A percentile compares a stretch with the other conserved stretches of the same genome.
phyloP scores from a whole-genome alignment of 164 flowering plant species.

The Piper betle region DNA sequence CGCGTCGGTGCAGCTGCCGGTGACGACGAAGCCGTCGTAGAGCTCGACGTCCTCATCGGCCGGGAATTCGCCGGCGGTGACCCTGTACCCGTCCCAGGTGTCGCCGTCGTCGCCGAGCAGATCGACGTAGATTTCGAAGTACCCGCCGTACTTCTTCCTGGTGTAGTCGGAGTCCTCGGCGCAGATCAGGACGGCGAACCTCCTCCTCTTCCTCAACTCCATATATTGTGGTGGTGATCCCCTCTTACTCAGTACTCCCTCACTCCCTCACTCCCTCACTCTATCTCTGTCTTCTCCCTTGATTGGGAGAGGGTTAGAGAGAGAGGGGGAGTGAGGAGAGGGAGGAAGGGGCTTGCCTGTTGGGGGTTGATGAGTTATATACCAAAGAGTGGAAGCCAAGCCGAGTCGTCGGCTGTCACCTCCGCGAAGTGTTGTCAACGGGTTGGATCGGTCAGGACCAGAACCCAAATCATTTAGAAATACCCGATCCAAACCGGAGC shows the following conservation, averaged over 20 bases:
- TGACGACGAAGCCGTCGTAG: slow-evolving; percentile 72
- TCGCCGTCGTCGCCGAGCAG: slow-evolving; percentile 76
- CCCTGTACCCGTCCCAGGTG: slow-evolving; percentile 50
- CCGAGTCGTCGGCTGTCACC: too few species aligned
- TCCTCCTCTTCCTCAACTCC: slow-evolving; percentile 20
- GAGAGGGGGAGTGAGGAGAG: not conserved
- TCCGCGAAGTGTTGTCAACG: too few species aligned
- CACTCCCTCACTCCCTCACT: not conserved
- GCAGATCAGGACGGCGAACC: slow-evolving; percentile 59
- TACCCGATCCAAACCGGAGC: too few species aligned
- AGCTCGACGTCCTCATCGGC: slow-evolving; percentile 33
- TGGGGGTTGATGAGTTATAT: too few species aligned
- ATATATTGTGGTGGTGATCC: too few species aligned
- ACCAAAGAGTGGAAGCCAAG: too few species aligned
- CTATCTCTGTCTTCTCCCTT: not conserved
- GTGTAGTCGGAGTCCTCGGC: slow-evolving; percentile 81
- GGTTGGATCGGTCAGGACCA: too few species aligned
- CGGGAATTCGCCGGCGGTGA: slow-evolving; percentile 53
- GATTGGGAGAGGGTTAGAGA: not conserved
- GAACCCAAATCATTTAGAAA: too few species aligned
- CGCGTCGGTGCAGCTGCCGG: slow-evolving; percentile 82
- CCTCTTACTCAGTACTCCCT: slow-evolving; percentile 8
- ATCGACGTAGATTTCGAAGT: slow-evolving; percentile 49
- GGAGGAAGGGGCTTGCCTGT: not conserved
- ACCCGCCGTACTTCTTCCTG: slow-evolving; percentile 71